Conservation (phyloP, 441 rosid genomes). For the Erodium trifolium region DNA sequence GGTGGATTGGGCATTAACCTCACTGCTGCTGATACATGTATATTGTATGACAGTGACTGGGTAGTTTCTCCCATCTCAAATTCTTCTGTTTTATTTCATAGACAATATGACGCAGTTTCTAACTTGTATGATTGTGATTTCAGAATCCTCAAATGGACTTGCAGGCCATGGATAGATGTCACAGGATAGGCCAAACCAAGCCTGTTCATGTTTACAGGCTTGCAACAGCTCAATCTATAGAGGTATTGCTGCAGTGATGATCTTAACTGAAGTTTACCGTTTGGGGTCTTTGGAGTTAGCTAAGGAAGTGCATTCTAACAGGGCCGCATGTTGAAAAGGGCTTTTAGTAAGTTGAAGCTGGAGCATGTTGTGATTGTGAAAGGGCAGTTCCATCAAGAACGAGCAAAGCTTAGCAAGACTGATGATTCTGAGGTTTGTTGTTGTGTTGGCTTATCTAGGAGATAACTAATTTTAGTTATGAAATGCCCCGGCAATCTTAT, state of each 20-base stretch:
- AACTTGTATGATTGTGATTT: slow-evolving; percentile 15
- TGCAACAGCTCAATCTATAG: slow-evolving; percentile 82
- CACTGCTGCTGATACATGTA: slow-evolving; percentile 93
- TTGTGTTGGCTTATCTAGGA: no score
- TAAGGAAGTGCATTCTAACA: slow-evolving; percentile 27
- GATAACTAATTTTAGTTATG: no score
- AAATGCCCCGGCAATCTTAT: no score
- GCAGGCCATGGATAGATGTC: slow-evolving; percentile 99
- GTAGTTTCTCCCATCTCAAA: slow-evolving; percentile 31
- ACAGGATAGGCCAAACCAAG: slow-evolving; percentile 94
- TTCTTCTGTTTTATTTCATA: neutral
- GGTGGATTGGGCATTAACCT: slow-evolving; percentile 99
- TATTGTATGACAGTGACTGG: slow-evolving; percentile 97
- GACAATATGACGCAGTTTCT: neutral
- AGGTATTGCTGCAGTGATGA: slow-evolving; percentile 37
- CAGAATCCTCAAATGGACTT: slow-evolving; percentile 99
- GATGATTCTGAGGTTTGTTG: slow-evolving; percentile 42
- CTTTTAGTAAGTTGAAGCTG: slow-evolving; percentile 81
- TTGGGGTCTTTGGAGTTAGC: slow-evolving; percentile 16
- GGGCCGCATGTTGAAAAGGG: slow-evolving; percentile 90
- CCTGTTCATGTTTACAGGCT: slow-evolving; percentile 99
- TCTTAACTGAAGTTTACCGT: neutral
- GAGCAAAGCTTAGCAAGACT: slow-evolving; percentile 30
- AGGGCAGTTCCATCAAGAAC: slow-evolving; percentile 93
- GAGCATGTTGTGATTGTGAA: slow-evolving; percentile 93